phyloP scores from a whole-genome alignment of 2,329 filamentous ascomycete genomes.

The Aspergillus hiratsukae region DNA sequence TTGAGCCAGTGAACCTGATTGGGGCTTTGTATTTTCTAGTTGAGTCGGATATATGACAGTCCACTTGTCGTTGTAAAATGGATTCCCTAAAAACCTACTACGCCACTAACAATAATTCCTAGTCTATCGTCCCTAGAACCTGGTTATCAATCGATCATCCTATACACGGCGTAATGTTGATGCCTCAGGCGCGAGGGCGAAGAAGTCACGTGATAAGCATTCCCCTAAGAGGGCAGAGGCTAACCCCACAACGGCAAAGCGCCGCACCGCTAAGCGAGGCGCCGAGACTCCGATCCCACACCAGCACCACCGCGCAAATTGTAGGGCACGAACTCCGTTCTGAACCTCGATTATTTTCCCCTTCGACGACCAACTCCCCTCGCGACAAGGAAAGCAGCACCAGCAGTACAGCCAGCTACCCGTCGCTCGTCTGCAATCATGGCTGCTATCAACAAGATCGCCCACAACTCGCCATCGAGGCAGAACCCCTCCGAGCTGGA shows the following conservation, averaged over 20 bases:
- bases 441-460: constrained; percentile 96
- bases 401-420: constrained; percentile 34
- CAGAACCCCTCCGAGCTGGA: constrained; percentile 96
- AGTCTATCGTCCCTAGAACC: background rate
- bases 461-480: constrained; percentile 92
- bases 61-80: background rate
- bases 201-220: constrained; percentile 25
- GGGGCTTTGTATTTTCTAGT: background rate
- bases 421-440: constrained; percentile 50
- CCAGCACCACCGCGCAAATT: constrained; percentile 14
- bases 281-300: constrained; percentile 27
- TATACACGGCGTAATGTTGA: background rate
- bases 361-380: constrained; percentile 30
- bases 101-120: background rate
- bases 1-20: background rate
- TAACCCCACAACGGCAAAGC: constrained; percentile 21
- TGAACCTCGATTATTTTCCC: constrained; percentile 18
- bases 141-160: background rate
- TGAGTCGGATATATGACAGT: background rate
- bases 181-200: constrained; percentile 13
- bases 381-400: constrained; percentile 29
- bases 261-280: constrained; percentile 31
- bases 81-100: background rate
- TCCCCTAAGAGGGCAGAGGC: constrained; percentile 20
- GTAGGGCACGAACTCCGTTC: constrained; percentile 2